Base-by-base conservation (phyloP, 139 green algal species). In the Chlamydomonas schloesseri region DNA sequence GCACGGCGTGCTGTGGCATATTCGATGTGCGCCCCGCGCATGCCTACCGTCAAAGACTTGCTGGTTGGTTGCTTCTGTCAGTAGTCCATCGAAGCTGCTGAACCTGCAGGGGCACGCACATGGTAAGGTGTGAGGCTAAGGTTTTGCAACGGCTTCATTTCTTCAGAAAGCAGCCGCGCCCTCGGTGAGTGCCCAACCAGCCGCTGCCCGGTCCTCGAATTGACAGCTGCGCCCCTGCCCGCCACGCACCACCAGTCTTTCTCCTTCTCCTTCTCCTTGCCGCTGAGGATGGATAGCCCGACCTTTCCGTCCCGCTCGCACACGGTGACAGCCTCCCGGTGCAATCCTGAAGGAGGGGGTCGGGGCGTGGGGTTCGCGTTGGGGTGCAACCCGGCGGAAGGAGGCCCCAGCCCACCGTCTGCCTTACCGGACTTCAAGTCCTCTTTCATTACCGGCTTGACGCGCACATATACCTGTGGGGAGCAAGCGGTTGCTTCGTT, bases 31-130 rank as follows among this genome's bases (percentile, higher is more conserved):
- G n/a, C n/a, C n/a, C n/a, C n/a, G n/a, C n/a, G n/a, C n/a, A n/a
- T 50, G 8, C 68, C 1, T 42, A 76, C 79, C 31, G 11, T 76
- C 47, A 31, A 85, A 85, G 3, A 85, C 65, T 1, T 85, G 28
- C 33, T 85, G 79, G 79, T 85, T 85, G 20, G 79, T 85, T 3
- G 67, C 31, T 1, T 76, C n/a, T 11, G 55, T 50, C 13, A 85
- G 31, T 3, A 85, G n/a, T 13, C 47, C 65, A 26, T 85, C 67
- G 10, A 85, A 85, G 46, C 76, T 47, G 0, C 64, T 26, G n/a
- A 75, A 84, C 64, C 78, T 75, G n/a, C 18, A 23, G 29, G 3
- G 55, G 14, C 15, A 46, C 13, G 13, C 13, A 13, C 53, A 20
- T 9, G 57, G 57, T 8, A 28, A 28, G 57, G 57, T n/a, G n/a